Conservation (phyloP, 1,284 basidiomycete genomes). For the Cutaneotrichosporon curvatum region DNA sequence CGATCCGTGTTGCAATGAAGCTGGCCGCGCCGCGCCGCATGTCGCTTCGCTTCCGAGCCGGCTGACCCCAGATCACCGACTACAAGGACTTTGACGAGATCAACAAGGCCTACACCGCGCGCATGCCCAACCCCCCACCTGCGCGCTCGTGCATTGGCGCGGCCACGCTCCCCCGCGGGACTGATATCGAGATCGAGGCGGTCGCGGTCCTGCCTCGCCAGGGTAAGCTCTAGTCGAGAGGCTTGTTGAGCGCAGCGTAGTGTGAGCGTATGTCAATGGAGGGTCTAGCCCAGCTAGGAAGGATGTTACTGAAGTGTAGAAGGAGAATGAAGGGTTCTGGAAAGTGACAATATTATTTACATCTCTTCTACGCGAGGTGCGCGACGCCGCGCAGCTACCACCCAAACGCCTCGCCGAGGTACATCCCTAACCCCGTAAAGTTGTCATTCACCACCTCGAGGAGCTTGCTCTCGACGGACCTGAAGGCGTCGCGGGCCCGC, state of each 20-base stretch:
- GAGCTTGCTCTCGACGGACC: slow-evolving; percentile 27
- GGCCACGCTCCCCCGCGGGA: slow-evolving; percentile 52
- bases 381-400: slow-evolving; percentile 20
- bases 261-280: too few species aligned
- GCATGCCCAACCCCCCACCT: slow-evolving; percentile 48
- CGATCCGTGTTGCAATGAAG: too few species aligned
- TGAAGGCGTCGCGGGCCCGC: slow-evolving; percentile 32
- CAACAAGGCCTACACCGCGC: slow-evolving; percentile 23
- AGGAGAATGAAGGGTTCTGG: too few species aligned
- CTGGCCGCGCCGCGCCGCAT: too few species aligned
- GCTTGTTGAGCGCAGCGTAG: too few species aligned
- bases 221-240: slow-evolving; percentile 18
- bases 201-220: slow-evolving; percentile 45
- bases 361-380: too few species aligned
- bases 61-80: slow-evolving; percentile 25
- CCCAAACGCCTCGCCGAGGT: slow-evolving; percentile 37
- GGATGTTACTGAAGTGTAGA: too few species aligned
- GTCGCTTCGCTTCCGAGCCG: too few species aligned
- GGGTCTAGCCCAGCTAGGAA: too few species aligned
- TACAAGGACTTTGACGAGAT: slow-evolving; percentile 28
- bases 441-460: slow-evolving; percentile 32
- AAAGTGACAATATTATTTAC: too few species aligned
- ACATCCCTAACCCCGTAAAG: slow-evolving; percentile 29
- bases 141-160: slow-evolving; percentile 61
- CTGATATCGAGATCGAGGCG: slow-evolving; percentile 59